These are phyloP conservation scores for Penicillium sumatraense DNA, from an alignment of 2,329 filamentous ascomycete genomes.

Conservation along the genomic window DNA sequence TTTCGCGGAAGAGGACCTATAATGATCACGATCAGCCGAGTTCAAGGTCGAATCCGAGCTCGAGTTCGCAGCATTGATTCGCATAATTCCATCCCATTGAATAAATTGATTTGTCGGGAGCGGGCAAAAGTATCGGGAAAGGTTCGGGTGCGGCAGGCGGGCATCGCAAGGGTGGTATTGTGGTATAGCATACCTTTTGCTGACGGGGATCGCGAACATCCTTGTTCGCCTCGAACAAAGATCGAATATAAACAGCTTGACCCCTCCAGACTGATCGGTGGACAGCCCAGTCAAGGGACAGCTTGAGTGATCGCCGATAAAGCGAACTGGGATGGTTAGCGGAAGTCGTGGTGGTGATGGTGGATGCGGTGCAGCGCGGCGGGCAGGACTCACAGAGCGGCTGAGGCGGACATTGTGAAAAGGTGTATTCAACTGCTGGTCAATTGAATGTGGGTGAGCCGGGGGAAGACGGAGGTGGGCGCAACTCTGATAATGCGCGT, in stretches of 20 bases:
- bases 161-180: background rate
- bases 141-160: too few relatives aligned
- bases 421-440: conserved; percentile 14
- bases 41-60: too few relatives aligned
- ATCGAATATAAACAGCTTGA: conserved; percentile 93
- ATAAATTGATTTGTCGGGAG: too few relatives aligned
- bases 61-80: background rate
- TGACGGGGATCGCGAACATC: conserved; percentile 81
- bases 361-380: background rate
- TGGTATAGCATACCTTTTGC: conserved; percentile 69
- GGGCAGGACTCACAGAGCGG: conserved; percentile 49
- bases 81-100: background rate
- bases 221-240: conserved; percentile 91
- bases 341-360: background rate
- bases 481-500: conserved; percentile 6
- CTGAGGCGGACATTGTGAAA: conserved; percentile 43
- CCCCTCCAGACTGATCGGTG: conserved; percentile 92
- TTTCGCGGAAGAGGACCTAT: conserved; percentile 82
- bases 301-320: conserved; percentile 90
- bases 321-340: conserved; percentile 60
- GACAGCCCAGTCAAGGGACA: conserved; percentile 93
- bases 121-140: background rate
- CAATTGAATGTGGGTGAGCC: conserved; percentile 1
- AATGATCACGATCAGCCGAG: background rate
- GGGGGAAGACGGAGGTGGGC: background rate